Evolutionary conservation across 2,329 filamentous ascomycete species (phyloP).

Genomic region (Didymella exigua): DNA sequence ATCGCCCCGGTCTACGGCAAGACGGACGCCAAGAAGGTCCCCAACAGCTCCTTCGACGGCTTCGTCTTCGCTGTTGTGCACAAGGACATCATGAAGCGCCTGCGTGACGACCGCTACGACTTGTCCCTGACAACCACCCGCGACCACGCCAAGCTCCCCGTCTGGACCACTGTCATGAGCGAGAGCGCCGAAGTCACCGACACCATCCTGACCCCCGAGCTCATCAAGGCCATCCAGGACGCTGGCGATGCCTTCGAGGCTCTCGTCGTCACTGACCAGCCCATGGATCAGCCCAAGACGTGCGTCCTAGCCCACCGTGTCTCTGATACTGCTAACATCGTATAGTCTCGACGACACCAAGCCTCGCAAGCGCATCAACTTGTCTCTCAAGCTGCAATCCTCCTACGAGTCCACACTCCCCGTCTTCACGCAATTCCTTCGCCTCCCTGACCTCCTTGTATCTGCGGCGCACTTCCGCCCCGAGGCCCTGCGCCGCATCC

Average conservation of each 20-base stretch:
- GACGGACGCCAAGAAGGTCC: constrained; percentile 65
- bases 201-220: constrained; percentile 81
- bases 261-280: constrained; percentile 87
- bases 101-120: constrained; percentile 93
- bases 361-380: constrained; percentile 84
- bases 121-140: constrained; percentile 91
- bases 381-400: constrained; percentile 72
- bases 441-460: constrained; percentile 82
- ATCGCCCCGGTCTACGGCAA: constrained; percentile 71
- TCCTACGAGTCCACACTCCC: constrained; percentile 67
- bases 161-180: constrained; percentile 93
- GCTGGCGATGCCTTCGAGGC: constrained; percentile 80
- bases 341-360: constrained; percentile 78
- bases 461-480: constrained; percentile 81
- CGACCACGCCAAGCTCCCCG: constrained; percentile 86
- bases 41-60: constrained; percentile 74
- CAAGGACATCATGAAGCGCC: constrained; percentile 88
- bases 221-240: constrained; percentile 76
- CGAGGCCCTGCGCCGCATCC: constrained; percentile 84
- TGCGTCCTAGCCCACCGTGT: constrained; percentile 54
- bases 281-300: constrained; percentile 83
- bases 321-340: not conserved
- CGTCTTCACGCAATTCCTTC: constrained; percentile 81
- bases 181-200: constrained; percentile 96
- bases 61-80: constrained; percentile 97